Evolutionary conservation across 208 protist genomes (phyloP), one percentile per base, ranked within the genome.

Genomic region (Leishmania arabica): DNA sequence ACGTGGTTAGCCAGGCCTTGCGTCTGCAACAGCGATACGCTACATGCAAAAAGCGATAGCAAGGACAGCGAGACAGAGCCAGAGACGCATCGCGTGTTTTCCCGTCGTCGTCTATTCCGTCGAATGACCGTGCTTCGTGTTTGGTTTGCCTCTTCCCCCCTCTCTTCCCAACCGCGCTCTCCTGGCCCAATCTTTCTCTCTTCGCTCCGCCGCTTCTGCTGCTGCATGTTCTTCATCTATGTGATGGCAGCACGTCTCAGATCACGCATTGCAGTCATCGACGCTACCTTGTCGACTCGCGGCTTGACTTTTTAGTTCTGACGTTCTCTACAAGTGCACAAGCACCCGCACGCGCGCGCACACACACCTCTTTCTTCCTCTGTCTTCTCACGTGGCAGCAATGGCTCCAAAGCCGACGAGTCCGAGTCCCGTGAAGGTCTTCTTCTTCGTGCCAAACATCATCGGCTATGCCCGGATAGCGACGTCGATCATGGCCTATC

Each of bases 401-500:
- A 73, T 73, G 68, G 0, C 74, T 1, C 70, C 82, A 77, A 78
- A 81, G 47, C 17, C 34, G 40, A 51, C 69, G 51, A 51, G 27
- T 1, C 42, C 79, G 53, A 87, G 53, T 2, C 74, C 84, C 5
- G 72, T 54, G 31, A 82, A 83, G 49, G 82, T 97, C 24, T 90
- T 86, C 66, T 81, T 94, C 58, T 98, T 96, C 68, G 93, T 96
- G 75, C 97, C 97, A 21, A 99, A 99, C 76, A 65, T 99, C 11
- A 98, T 98, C 76, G 97, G 98, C 58, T 99, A 98, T 79, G 73
- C 68, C 31, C 91, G 98, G 66, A 92, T 98, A 37, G 77, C 88
- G 2, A 69, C 96, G 8, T 88, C 92, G 3, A 68, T 99, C 24
- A 58, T 87, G 0, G 90, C 94, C n/a, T 98, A 93, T 78, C 84